These are phyloP conservation scores for Echinosophora koreensis DNA, from an alignment of 306 rosid genomes.

Conservation along the genomic window DNA sequence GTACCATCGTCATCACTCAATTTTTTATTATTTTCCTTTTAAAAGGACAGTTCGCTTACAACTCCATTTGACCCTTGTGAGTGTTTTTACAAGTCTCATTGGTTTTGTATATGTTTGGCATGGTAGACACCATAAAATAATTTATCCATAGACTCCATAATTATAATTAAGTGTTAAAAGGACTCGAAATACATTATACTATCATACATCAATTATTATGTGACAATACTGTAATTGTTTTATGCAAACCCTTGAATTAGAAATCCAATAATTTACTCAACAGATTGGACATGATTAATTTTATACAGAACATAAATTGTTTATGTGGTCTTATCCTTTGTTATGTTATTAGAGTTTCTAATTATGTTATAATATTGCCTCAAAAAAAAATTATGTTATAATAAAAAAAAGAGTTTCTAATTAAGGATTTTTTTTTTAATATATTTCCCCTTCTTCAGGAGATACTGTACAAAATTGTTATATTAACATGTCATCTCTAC, in stretches of 20 bases:
- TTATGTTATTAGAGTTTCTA: slow-evolving; percentile 6
- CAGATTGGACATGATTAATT: not conserved
- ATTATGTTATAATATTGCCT: not conserved
- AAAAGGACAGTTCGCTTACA: too few species aligned
- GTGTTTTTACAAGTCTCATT: not conserved
- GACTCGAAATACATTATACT: not conserved
- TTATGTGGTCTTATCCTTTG: not conserved
- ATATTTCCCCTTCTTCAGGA: not conserved
- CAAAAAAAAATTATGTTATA: too few species aligned
- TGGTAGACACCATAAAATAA: slow-evolving; percentile 8
- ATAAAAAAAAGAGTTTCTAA: not conserved
- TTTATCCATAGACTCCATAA: not conserved
- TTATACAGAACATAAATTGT: not conserved
- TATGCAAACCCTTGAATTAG: slow-evolving; percentile 6
- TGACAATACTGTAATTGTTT: not conserved
- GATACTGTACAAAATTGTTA: slow-evolving; percentile 20
- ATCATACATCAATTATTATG: not conserved
- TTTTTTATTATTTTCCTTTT: too few species aligned
- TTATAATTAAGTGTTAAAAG: not conserved
- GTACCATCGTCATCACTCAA: too few species aligned
- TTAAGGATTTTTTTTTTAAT: slow-evolving; percentile 15
- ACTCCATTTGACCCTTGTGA: not conserved
- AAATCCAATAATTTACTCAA: not conserved
- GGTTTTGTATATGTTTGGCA: not conserved
- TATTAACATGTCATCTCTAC: not conserved